Conservation (phyloP, 257 asterid species). For the Primulina tabacum region DNA sequence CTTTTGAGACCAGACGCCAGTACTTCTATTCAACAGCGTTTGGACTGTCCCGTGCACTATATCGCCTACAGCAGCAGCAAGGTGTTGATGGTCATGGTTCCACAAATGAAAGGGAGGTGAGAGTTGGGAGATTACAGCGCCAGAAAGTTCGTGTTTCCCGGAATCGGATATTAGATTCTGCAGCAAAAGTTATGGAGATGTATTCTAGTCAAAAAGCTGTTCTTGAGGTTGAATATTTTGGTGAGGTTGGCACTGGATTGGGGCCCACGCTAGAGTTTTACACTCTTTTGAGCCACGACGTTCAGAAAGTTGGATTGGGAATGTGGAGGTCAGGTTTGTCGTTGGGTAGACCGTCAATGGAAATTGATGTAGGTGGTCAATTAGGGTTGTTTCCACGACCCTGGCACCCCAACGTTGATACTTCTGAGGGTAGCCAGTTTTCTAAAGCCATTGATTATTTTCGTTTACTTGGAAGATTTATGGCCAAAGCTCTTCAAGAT, state of each 20-base stretch:
- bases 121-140: constrained; percentile 87
- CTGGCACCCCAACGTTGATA: constrained; percentile 69
- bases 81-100: constrained; percentile 90
- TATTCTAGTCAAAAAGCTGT: constrained; percentile 97
- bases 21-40: constrained; percentile 98
- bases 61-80: constrained; percentile 97
- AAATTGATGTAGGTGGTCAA: constrained; percentile 43
- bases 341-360: constrained; percentile 45
- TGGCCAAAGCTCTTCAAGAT: constrained; percentile 99
- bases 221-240: constrained; percentile 98
- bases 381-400: constrained; percentile 84
- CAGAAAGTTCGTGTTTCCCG: constrained; percentile 99
- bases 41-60: constrained; percentile 88
- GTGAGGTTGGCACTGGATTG: constrained; percentile 98
- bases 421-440: constrained; percentile 61
- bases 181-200: constrained; percentile 98
- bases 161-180: constrained; percentile 87
- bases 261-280: constrained; percentile 98
- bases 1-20: constrained; percentile 96
- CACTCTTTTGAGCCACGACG: constrained; percentile 91
- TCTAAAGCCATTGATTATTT: constrained; percentile 68
- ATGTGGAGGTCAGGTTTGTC: constrained; percentile 78
- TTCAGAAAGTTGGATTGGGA: constrained; percentile 78
- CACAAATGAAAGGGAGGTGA: constrained; percentile 71
- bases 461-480: constrained; percentile 83